Conservation (phyloP, 2,329 filamentous ascomycete genomes). For the Rhinocladiella similis region DNA sequence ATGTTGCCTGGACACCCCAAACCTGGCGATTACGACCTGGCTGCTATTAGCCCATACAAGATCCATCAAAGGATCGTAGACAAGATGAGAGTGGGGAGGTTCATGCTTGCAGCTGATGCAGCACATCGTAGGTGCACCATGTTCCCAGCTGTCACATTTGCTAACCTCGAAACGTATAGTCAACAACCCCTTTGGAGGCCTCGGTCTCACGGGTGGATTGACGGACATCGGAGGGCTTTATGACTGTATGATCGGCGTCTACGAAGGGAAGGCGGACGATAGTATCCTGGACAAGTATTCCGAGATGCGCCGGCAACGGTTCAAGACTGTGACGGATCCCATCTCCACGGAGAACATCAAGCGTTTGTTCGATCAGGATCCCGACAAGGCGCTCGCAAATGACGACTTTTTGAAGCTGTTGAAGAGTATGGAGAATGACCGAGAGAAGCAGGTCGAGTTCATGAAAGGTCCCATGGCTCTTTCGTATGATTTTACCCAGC, state of each 20-base stretch:
- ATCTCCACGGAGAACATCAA: conserved; percentile 45
- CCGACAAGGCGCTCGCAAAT: conserved; percentile 38
- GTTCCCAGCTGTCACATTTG: too few relatives aligned
- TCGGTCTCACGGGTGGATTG: conserved; percentile 57
- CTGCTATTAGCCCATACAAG: conserved; percentile 60
- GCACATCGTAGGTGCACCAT: conserved; percentile 46
- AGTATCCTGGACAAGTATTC: conserved; percentile 45
- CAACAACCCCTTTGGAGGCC: conserved; percentile 57
- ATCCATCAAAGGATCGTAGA: conserved; percentile 63
- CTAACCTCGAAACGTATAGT: conserved; percentile 9
- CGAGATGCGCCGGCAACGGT: conserved; percentile 42
- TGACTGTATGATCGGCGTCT: conserved; percentile 55
- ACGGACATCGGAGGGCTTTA: conserved; percentile 62
- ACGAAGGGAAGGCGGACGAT: conserved; percentile 39
- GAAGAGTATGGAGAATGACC: conserved; percentile 35
- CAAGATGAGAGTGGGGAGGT: conserved; percentile 56
- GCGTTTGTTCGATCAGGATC: conserved; percentile 37
- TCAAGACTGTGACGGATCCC: conserved; percentile 40
- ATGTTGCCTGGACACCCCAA: conserved; percentile 63
- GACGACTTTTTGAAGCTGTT: conserved; percentile 40
- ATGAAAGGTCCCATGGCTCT: conserved; percentile 18
- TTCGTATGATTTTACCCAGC: conserved; percentile 25
- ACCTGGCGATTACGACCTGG: conserved; percentile 57
- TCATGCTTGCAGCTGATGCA: conserved; percentile 61
- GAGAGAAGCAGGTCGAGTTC: conserved; percentile 25